Percentiles rank a stretch among this genome's conserved stretches.
phyloP scores from a whole-genome alignment of 2,329 filamentous ascomycete genomes.

The Colletotrichum tropicicola region DNA sequence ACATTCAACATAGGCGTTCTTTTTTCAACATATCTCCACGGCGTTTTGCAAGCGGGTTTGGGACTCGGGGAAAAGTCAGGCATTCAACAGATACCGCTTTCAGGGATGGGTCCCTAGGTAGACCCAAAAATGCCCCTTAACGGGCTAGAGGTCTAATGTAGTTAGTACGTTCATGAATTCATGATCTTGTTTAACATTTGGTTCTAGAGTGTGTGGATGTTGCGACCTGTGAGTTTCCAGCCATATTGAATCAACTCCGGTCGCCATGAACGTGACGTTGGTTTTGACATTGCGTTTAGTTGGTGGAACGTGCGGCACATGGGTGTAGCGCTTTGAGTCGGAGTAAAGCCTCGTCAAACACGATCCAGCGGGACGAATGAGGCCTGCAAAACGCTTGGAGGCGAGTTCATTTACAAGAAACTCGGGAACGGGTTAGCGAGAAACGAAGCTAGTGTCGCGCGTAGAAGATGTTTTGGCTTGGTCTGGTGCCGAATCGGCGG shows the following conservation, averaged over 20 bases:
- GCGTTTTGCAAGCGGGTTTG: slow-evolving; percentile 32
- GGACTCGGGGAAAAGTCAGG: slow-evolving; percentile 32
- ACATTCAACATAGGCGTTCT: slow-evolving; percentile 35
- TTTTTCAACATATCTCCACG: slow-evolving; percentile 33
- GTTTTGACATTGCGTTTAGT: too few relatives aligned
- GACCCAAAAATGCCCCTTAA: slow-evolving; percentile 32
- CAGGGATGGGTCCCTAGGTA: slow-evolving; percentile 27
- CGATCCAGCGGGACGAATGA: too few relatives aligned
- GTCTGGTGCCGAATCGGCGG: neutral
- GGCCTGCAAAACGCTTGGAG: too few relatives aligned
- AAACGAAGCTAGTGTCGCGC: neutral
- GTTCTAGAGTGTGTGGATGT: neutral
- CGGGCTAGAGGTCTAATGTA: slow-evolving; percentile 28
- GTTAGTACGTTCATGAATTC: slow-evolving; percentile 28
- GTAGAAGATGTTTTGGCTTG: neutral
- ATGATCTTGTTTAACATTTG: slow-evolving; percentile 21
- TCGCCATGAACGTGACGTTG: neutral
- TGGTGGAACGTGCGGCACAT: too few relatives aligned
- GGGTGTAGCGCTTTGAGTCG: too few relatives aligned
- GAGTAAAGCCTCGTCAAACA: too few relatives aligned
- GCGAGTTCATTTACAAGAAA: slow-evolving; percentile 11
- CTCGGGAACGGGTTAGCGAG: neutral
- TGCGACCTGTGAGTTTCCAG: neutral
- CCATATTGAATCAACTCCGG: neutral
- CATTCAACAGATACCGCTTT: slow-evolving; percentile 34